phyloP scores from a whole-genome alignment of 441 rosid species.

The Pelargonium citronellum region DNA sequence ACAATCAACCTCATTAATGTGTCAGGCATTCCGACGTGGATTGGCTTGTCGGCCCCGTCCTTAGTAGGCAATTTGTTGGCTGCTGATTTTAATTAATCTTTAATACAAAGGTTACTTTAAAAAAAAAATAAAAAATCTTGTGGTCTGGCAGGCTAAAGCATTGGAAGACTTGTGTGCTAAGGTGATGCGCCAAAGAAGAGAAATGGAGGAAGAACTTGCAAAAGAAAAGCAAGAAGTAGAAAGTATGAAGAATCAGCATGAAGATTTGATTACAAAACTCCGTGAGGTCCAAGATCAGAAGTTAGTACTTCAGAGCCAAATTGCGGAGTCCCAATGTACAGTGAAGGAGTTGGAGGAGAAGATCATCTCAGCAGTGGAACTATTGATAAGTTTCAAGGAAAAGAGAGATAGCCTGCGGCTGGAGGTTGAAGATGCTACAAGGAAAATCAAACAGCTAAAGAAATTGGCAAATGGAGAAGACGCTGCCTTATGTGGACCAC shows the following conservation, averaged over 20 bases:
- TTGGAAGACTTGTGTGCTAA: slow-evolving; percentile 50
- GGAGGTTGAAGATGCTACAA: slow-evolving; percentile 48
- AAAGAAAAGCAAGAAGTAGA: slow-evolving; percentile 47
- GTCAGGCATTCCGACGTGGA: too few relatives aligned
- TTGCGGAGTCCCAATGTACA: slow-evolving; percentile 34
- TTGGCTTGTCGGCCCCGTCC: too few relatives aligned
- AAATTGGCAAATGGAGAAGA: slow-evolving; percentile 34
- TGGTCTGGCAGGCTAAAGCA: slow-evolving; percentile 49
- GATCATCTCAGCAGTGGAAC: slow-evolving; percentile 70
- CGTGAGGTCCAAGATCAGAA: slow-evolving; percentile 47
- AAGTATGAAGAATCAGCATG: slow-evolving; percentile 38
- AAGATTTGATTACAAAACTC: slow-evolving; percentile 41
- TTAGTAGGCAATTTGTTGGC: too few relatives aligned
- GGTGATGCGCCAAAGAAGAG: slow-evolving; percentile 60
- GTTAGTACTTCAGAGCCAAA: slow-evolving; percentile 41
- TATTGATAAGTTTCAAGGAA: slow-evolving; percentile 63
- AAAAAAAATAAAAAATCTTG: too few relatives aligned
- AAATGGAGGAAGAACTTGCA: slow-evolving; percentile 46
- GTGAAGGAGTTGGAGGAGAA: slow-evolving; percentile 69
- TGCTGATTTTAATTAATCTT: too few relatives aligned
- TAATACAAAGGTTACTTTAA: too few relatives aligned
- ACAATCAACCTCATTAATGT: too few relatives aligned
- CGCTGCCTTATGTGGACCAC: slow-evolving; percentile 40
- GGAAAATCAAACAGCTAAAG: slow-evolving; percentile 40
- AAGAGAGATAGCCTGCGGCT: slow-evolving; percentile 57